Conservation (phyloP, 208 protist genomes). For the Strigomonas galati region DNA sequence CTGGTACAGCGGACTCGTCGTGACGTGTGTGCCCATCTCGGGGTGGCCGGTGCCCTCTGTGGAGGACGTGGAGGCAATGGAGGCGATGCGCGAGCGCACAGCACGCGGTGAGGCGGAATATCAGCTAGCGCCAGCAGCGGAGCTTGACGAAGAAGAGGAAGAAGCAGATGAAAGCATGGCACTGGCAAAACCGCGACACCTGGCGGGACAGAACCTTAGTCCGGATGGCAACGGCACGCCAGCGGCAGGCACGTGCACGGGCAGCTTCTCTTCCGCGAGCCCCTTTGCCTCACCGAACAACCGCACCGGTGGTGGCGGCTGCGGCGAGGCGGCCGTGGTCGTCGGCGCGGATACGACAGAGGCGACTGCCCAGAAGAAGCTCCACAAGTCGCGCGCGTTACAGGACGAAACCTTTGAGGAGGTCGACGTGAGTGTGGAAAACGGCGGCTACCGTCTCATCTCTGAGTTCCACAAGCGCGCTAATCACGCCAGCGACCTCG, state of each 20-base stretch:
- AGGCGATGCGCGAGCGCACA: not conserved
- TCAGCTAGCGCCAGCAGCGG: too few species aligned
- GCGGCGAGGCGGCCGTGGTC: not conserved
- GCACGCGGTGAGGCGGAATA: too few species aligned
- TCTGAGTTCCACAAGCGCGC: conserved; percentile 65
- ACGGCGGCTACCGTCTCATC: conserved; percentile 65
- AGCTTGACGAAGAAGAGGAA: too few species aligned
- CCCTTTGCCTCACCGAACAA: not conserved
- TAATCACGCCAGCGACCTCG: conserved; percentile 48
- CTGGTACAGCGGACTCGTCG: conserved; percentile 72
- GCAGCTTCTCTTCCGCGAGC: not conserved
- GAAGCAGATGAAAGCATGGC: too few species aligned
- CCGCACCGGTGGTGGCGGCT: not conserved
- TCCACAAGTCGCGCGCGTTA: conserved; percentile 1
- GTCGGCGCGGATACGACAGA: not conserved
- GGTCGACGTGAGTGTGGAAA: conserved; percentile 58
- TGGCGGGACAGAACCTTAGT: not conserved
- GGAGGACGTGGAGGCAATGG: conserved; percentile 22
- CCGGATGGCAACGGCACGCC: not conserved
- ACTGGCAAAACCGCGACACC: not conserved
- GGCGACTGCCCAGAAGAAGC: not conserved
- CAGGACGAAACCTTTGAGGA: conserved; percentile 47
- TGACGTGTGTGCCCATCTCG: conserved; percentile 52
- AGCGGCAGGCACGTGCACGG: not conserved
- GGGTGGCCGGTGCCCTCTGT: conserved; percentile 54